Evolutionary conservation across 192 early-diverging fungal genomes (phyloP), one percentile per base, ranked within the genome.

Genomic region (Coemansia sp.): DNA sequence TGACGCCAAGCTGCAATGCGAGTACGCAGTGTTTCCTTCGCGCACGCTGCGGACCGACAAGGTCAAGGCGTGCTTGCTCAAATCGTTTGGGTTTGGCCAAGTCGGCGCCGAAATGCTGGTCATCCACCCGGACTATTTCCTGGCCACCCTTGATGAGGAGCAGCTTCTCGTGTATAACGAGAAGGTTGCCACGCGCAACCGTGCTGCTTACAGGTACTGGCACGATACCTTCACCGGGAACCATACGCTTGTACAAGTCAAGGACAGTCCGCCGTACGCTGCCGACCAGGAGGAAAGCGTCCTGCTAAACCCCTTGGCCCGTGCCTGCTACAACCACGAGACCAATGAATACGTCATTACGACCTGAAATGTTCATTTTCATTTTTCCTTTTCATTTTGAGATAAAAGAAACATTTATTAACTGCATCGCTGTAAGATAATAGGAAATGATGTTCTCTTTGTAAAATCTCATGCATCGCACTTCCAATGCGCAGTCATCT

Each of bases 11-110:
- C 75, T 81, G 23, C 81, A 94, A 66, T 92, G 86, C 71, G 90
- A 94, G 64, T 85, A 92, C 74, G 86, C 96, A 39, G 68, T 95
- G 16, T 98, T 92, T 75, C 94, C 94, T 14, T 89, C 89, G 33
- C 75, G 74, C 44, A 68, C 90, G 0, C 81, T 89, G 53, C 73
- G 84, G 45, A 85, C 86, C 10, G 80, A 82, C 67, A 83, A 80
- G 41, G 76, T 91, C 70, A 86, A 85, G 61, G 89, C 91, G 0
- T 89, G 70, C 46, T 58, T 92, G 62, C 81, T 92, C 57, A 92
- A 91, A 68, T 85, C 81, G 26, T 92, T 90, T 73, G 91, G 91
- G 0, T 91, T 91, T 71, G 91, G 90, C 11, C 90, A 92, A 64
- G 89, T 87, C 53, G 89, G 91, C 18, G 87, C 86, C 21, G 91